phyloP scores from a whole-genome alignment of 2,329 filamentous ascomycete species.

The Pseudogymnoascus sp. region DNA sequence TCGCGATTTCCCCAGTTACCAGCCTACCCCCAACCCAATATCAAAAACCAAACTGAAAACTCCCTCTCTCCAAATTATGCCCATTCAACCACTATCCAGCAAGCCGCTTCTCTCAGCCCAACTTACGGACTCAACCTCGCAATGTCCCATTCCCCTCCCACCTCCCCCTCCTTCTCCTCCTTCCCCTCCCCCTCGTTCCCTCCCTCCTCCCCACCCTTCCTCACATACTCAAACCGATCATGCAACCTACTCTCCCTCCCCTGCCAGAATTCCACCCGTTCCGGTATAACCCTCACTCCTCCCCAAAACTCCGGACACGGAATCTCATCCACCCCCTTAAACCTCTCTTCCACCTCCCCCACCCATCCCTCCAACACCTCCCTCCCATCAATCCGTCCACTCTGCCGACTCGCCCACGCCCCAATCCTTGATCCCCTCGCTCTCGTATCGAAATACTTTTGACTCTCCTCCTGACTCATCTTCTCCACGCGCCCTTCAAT shows the following conservation, averaged over 20 bases:
- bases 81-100: neutral
- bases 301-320: constrained; percentile 94
- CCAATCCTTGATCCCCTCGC: constrained; percentile 78
- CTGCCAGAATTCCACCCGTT: constrained; percentile 93
- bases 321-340: constrained; percentile 68
- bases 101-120: neutral
- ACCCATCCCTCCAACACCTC: constrained; percentile 70
- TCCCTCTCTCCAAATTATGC: neutral
- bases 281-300: constrained; percentile 75
- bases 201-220: constrained; percentile 37
- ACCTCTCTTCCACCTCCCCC: constrained; percentile 63
- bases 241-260: constrained; percentile 83
- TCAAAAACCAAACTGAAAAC: neutral
- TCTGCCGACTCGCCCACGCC: constrained; percentile 90
- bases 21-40: no score
- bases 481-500: constrained; percentile 71
- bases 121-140: constrained; percentile 63
- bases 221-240: constrained; percentile 83
- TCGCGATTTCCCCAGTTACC: no score
- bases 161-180: constrained; percentile 34
- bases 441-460: constrained; percentile 55
- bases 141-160: constrained; percentile 51
- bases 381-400: constrained; percentile 62
- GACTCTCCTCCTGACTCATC: constrained; percentile 61
- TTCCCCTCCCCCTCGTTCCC: constrained; percentile 49